These are phyloP conservation scores for Moesziomyces parantarcticus DNA, from an alignment of 1,284 basidiomycete genomes.

Conservation along the genomic window DNA sequence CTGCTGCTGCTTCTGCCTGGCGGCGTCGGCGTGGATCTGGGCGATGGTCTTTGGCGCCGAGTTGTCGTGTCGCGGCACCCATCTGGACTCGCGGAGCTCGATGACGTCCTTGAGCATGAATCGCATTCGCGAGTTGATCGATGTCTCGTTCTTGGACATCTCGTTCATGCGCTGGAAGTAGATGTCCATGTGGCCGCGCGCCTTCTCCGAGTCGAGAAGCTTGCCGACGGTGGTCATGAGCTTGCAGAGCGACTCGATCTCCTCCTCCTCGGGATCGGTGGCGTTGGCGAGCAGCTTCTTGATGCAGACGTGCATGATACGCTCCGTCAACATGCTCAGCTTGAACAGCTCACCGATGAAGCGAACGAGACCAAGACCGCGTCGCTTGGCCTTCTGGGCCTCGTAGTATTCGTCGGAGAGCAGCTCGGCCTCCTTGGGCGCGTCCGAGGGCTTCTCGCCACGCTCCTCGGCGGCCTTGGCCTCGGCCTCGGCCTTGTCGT, in stretches of 20 bases:
- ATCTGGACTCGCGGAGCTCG: constrained; percentile 85
- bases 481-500: constrained; percentile 69
- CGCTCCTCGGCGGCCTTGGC: constrained; percentile 74
- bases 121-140: constrained; percentile 86
- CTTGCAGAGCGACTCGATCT: constrained; percentile 95
- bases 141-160: constrained; percentile 76
- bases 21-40: constrained; percentile 82
- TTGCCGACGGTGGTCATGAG: constrained; percentile 88
- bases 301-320: constrained; percentile 96
- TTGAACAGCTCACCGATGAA: constrained; percentile 99
- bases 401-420: constrained; percentile 98
- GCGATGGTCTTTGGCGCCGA: constrained; percentile 89
- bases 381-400: constrained; percentile 94
- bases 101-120: constrained; percentile 96
- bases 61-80: constrained; percentile 79
- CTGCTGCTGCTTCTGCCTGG: constrained; percentile 68
- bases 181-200: constrained; percentile 85
- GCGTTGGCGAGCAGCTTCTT: constrained; percentile 92
- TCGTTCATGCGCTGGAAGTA: constrained; percentile 92
- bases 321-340: constrained; percentile 90
- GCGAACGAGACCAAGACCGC: constrained; percentile 93
- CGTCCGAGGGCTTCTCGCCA: constrained; percentile 62
- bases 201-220: constrained; percentile 79
- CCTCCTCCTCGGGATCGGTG: constrained; percentile 94
- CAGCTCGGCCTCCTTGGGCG: constrained; percentile 69